These are phyloP conservation scores for Clausena lansium DNA, from an alignment of 345 rosid genomes.

Conservation along the genomic window DNA sequence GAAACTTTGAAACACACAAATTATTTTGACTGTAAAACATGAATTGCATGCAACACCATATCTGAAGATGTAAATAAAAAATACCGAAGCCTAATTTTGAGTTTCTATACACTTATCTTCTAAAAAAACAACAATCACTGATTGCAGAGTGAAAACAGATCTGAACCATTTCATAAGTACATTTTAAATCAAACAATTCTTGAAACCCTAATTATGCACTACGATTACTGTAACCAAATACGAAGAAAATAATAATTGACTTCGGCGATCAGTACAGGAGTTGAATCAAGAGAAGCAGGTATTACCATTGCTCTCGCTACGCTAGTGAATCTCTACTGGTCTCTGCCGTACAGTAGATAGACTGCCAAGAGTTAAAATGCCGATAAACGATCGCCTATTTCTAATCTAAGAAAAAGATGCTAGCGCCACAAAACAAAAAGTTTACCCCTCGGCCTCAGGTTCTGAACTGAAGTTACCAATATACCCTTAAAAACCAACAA, in stretches of 20 bases:
- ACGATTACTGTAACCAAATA: neutral
- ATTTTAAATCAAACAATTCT: neutral
- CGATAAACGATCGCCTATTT: neutral
- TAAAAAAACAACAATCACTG: neutral
- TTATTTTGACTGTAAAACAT: neutral
- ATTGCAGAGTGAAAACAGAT: conserved; percentile 1
- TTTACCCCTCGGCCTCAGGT: neutral
- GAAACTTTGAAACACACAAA: neutral
- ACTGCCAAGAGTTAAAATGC: conserved; percentile 2
- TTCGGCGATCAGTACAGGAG: neutral
- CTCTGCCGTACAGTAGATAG: neutral
- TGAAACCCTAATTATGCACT: conserved; percentile 19
- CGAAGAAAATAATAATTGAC: neutral
- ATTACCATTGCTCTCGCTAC: conserved; percentile 18
- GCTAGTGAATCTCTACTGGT: conserved; percentile 1
- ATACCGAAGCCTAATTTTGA: neutral
- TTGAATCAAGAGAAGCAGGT: neutral
- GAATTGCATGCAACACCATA: neutral
- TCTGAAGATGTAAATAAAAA: neutral
- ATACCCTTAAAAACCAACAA: neutral
- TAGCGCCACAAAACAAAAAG: neutral
- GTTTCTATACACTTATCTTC: neutral
- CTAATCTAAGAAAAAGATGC: neutral
- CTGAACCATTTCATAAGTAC: neutral
- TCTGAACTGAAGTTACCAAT: conserved; percentile 2